Base-by-base conservation (phyloP, 2,329 filamentous ascomycete species). In the Ceratocystiopsis minuta region DNA sequence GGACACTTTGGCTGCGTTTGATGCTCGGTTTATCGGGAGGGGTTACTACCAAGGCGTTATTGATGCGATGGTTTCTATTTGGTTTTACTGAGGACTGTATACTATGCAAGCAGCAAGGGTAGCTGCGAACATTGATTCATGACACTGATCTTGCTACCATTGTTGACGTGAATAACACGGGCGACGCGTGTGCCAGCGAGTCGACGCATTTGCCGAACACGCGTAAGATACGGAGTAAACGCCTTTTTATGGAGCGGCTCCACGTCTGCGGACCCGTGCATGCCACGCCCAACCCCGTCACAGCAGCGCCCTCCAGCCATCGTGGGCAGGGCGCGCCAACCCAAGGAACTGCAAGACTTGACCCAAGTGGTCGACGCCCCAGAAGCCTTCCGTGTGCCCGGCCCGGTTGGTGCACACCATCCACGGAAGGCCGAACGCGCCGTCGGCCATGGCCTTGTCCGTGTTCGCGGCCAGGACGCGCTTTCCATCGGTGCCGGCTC, bases 1-100 rank as follows among this genome's bases (percentile, higher is more conserved):
- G n/a, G n/a, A n/a, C 13, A 7, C 32, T 33, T 33, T 6, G 32
- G 32, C 14, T 15, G 32, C 32, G 32, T 33, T 33, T 15, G 32
- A 34, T 40, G 42, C 38, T 17, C 34, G 39, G 43, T 41, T 39
- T 16, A 35, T 42, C 39, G 42, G 45, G 24, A 33, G 42, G 60
- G 60, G 54, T 43, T 63, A 62, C 63, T 62, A 50, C 46, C 40
- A 55, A 60, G 62, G 63, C 61, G 62, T 65, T 62, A 56, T 40
- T 62, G 55, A 36, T 54, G 60, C 62, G 60, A 54, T 59, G 53
- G 51, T 55, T 60, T 60, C 39, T 41, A 38, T 45, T 42, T 41
- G 44, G 45, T 53, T 54, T 53, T 49, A 43, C 37, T 10, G 57
- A 55, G 56, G 60, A 55, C 54, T 66, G 62, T 66, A 65, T 54